These are phyloP conservation scores for Pezicula rhizophila DNA, from an alignment of 2,329 filamentous ascomycete genomes.

Conservation along the genomic window DNA sequence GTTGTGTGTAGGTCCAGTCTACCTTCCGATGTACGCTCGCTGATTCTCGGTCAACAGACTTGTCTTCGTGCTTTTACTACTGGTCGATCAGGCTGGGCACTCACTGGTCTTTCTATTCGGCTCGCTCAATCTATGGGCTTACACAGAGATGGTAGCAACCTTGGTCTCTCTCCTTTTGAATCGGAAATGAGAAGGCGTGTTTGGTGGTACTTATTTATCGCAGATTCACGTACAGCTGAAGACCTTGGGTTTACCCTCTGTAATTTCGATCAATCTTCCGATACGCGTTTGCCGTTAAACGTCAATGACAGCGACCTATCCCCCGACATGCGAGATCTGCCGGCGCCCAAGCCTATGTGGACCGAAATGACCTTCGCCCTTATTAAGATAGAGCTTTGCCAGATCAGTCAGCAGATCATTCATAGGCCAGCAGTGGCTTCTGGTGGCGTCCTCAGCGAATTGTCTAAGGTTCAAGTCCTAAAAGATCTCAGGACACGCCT, in stretches of 20 bases:
- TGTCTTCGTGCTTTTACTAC: slow-evolving; percentile 37
- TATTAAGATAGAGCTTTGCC: slow-evolving; percentile 14
- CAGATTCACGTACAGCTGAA: slow-evolving; percentile 52
- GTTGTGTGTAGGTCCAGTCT: slow-evolving; percentile 27
- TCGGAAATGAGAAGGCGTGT: slow-evolving; percentile 48
- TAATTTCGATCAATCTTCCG: slow-evolving; percentile 49
- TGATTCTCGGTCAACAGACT: slow-evolving; percentile 21
- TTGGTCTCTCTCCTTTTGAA: slow-evolving; percentile 46
- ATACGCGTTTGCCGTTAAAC: slow-evolving; percentile 43
- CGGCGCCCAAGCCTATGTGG: slow-evolving; percentile 8
- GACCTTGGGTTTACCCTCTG: slow-evolving; percentile 54
- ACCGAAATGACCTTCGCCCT: slow-evolving; percentile 24
- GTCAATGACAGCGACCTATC: slow-evolving; percentile 38
- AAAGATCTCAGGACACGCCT: slow-evolving; percentile 14
- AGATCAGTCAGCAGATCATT: slow-evolving; percentile 1
- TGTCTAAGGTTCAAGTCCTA: background rate
- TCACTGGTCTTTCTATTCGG: slow-evolving; percentile 48
- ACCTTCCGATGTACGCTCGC: too few species aligned
- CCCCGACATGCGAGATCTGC: slow-evolving; percentile 16
- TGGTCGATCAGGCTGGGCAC: slow-evolving; percentile 38
- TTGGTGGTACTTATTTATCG: slow-evolving; percentile 51
- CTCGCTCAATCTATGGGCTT: slow-evolving; percentile 52
- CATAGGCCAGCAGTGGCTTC: background rate
- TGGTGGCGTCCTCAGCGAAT: background rate
- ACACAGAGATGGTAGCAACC: slow-evolving; percentile 48